A percentile compares a stretch with the other conserved stretches of the same genome.
Conservation (phyloP, 1,139 yeast genomes). For the Lodderomyces oxycetoniae region DNA sequence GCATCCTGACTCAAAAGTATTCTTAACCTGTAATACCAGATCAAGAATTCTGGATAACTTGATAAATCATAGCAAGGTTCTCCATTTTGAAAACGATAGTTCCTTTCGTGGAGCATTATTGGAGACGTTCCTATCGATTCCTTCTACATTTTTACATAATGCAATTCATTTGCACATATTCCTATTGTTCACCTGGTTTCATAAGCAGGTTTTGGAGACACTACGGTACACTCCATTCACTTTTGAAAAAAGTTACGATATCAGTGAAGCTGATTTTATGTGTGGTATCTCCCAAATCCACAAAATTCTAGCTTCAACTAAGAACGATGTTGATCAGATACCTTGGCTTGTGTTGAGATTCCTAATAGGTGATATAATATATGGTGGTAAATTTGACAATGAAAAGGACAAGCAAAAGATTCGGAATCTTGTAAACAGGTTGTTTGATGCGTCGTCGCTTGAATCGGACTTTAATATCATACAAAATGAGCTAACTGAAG, state of each 20-base stretch:
- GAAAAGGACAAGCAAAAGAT: conserved; percentile 38
- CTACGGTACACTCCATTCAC: conserved; percentile 60
- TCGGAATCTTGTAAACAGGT: conserved; percentile 18
- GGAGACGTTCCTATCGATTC: conserved; percentile 35
- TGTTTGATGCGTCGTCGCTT: conserved; percentile 28
- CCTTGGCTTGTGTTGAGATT: conserved; percentile 50
- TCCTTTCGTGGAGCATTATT: conserved; percentile 51
- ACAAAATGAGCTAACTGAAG: conserved; percentile 20
- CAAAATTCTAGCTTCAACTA: conserved; percentile 33
- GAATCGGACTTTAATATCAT: conserved; percentile 30
- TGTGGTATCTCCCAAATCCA: conserved; percentile 46
- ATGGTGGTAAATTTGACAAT: conserved; percentile 70
- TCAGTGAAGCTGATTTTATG: conserved; percentile 71
- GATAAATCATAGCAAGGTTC: conserved; percentile 46
- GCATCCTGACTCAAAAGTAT: conserved; percentile 40
- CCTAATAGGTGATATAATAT: conserved; percentile 52
- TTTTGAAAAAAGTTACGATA: conserved; percentile 57
- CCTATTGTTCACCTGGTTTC: conserved; percentile 66
- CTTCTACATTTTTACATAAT: conserved; percentile 16
- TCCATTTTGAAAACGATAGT: conserved; percentile 58
- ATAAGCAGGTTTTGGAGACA: conserved; percentile 57
- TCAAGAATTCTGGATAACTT: conserved; percentile 50
- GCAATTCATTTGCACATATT: conserved; percentile 48
- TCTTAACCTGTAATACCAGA: conserved; percentile 54
- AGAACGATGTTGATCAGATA: conserved; percentile 30